A percentile compares a stretch with the other conserved stretches of the same genome.
phyloP scores from a whole-genome alignment of 2,329 filamentous ascomycete genomes.

The Colletotrichum incanum region DNA sequence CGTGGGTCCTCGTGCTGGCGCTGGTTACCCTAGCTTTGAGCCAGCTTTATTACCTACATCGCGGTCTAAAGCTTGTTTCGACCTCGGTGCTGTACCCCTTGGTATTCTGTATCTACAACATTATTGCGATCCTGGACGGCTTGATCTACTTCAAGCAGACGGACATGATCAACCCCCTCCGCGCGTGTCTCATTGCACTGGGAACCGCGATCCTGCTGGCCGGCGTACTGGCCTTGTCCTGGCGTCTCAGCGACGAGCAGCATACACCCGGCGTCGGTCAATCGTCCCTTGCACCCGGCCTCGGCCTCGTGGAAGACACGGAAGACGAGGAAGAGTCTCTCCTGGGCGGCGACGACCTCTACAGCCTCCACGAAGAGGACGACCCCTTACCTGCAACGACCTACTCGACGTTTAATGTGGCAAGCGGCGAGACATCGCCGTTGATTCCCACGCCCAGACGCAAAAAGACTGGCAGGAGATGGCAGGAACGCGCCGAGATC shows the following conservation, averaged over 20 bases:
- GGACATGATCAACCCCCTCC: constrained; percentile 81
- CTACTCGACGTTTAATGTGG: constrained; percentile 66
- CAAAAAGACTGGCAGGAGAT: constrained; percentile 66
- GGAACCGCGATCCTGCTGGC: constrained; percentile 89
- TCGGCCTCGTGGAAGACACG: constrained; percentile 84
- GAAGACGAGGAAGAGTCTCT: constrained; percentile 73
- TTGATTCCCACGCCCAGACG: constrained; percentile 58
- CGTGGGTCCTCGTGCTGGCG: constrained; percentile 89
- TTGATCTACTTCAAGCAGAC: constrained; percentile 97
- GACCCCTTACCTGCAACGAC: constrained; percentile 53
- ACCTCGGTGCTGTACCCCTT: constrained; percentile 97
- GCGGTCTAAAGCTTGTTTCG: constrained; percentile 93
- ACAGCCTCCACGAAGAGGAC: constrained; percentile 60
- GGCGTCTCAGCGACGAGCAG: constrained; percentile 88
- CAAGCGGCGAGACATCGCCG: constrained; percentile 55
- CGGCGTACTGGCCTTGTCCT: constrained; percentile 92
- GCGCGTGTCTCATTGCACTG: constrained; percentile 86
- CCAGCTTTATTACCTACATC: constrained; percentile 95
- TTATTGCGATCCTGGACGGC: constrained; percentile 96
- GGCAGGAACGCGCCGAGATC: constrained; percentile 83
- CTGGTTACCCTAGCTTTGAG: constrained; percentile 87
- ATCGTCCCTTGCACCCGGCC: constrained; percentile 84
- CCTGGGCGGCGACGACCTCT: constrained; percentile 63
- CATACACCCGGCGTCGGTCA: constrained; percentile 72
- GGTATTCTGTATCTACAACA: constrained; percentile 99